These are phyloP conservation scores for Salvia hispanica DNA, from an alignment of 257 asterid genomes.

Conservation along the genomic window DNA sequence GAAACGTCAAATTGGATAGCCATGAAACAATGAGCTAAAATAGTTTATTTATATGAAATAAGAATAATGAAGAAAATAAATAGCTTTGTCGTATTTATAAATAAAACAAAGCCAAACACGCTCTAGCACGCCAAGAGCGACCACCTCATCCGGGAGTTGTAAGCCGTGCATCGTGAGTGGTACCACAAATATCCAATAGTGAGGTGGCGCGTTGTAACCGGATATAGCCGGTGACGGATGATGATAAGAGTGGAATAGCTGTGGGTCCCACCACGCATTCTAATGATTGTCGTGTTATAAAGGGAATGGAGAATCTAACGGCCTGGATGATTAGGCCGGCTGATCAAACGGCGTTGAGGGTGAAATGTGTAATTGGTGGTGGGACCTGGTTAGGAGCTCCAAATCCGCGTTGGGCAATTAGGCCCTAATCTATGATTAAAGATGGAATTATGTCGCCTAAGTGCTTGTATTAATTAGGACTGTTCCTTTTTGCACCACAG, in stretches of 20 bases:
- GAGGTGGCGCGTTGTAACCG: slow-evolving; percentile 21
- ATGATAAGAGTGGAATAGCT: slow-evolving; percentile 29
- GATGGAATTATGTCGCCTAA: slow-evolving; percentile 30
- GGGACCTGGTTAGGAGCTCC: slow-evolving; percentile 36
- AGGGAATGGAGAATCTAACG: slow-evolving; percentile 10
- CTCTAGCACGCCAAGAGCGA: slow-evolving; percentile 30
- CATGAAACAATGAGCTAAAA: no score
- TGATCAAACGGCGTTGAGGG: slow-evolving; percentile 25
- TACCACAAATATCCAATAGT: slow-evolving; percentile 2
- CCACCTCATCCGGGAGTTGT: background rate
- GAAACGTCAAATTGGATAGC: no score
- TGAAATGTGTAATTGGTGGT: slow-evolving; percentile 21
- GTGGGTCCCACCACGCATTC: slow-evolving; percentile 38
- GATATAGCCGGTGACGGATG: slow-evolving; percentile 31
- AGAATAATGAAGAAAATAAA: background rate
- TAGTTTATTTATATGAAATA: background rate
- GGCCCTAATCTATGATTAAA: slow-evolving; percentile 23
- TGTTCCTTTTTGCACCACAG: background rate
- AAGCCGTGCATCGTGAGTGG: background rate
- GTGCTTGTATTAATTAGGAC: slow-evolving; percentile 4
- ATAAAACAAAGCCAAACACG: slow-evolving; percentile 24
- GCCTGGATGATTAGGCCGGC: background rate
- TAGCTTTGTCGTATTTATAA: no score
- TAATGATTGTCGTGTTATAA: slow-evolving; percentile 28
- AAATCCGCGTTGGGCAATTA: slow-evolving; percentile 37